Evolutionary conservation across 257 asterid genomes (phyloP), one percentile per base, ranked within the genome.

Genomic region (Euphrasia confusa): DNA sequence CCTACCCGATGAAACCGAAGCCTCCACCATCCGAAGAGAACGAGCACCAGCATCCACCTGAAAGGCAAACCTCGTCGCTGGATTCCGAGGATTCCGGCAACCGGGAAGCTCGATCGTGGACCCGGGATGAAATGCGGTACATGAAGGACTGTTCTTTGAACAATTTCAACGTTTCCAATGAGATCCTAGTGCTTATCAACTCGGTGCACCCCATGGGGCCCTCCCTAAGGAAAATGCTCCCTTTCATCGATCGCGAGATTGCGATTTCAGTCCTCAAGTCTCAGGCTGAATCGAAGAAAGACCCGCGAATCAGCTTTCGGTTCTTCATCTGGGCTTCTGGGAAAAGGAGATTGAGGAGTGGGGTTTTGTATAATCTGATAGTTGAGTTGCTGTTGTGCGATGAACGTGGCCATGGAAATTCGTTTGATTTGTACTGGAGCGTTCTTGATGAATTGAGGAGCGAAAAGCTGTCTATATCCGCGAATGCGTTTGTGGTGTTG

Each of bases 81-180:
- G 71, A 63, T 17, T 3, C 66, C 55, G 15, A 59, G 26, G 42
- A 64, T 45, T 15, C 24, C 32, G 63, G 11, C 2, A 42, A 59
- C 32, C 62, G 37, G 30, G 81, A 77, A 5, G 14, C 68, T 18
- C 75, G 71, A 60, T 18, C 74, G 7, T 89, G 89, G 95, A 77
- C 84, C 5, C 78, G 87, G 53, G 95, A 83, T 63, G 99, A 92
- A 68, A 68, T 89, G 73, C 85, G 99, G 56, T 89, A 77, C 59
- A 80, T 89, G 63, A 92, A 89, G 76, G 94, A 89, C 68, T n/a
- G 28, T 8, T 50, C 56, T 18, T 7, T 50, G 2, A 50, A 11
- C 56, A 14, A 50, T 8, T 17, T 50, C 27, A 50, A 15, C 56
- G 12, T 50, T 7, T 15, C 56, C 18, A 50, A 50, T 50, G 27